phyloP scores from a whole-genome alignment of 148 eudicot genomes.

The Rhododendron mucronatum region DNA sequence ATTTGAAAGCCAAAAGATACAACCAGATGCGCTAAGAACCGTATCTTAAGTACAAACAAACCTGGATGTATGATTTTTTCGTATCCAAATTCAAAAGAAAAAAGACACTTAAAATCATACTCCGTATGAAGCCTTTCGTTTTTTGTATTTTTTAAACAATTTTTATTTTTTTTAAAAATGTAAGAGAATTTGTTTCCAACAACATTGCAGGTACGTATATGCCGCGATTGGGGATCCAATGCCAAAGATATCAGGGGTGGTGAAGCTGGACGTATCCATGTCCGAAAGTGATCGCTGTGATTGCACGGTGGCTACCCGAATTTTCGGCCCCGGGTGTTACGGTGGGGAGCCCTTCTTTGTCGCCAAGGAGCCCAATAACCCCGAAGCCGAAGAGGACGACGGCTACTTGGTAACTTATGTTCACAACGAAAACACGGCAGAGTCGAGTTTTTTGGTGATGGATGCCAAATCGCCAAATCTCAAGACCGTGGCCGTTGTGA shows the following conservation, averaged over 20 bases:
- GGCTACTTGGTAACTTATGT: constrained; percentile 53
- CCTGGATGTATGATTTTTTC: too few species aligned
- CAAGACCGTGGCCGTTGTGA: constrained; percentile 46
- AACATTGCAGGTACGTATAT: constrained; percentile 38
- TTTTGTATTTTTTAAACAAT: not conserved
- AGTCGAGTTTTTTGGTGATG: constrained; percentile 60
- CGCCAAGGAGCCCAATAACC: constrained; percentile 41
- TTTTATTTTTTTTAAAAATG: not conserved
- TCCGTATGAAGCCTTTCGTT: not conserved
- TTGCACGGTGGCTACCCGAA: constrained; percentile 40
- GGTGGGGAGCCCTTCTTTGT: constrained; percentile 82
- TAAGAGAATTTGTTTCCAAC: not conserved
- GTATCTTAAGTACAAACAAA: too few species aligned
- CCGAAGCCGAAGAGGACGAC: constrained; percentile 58
- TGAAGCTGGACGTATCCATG: constrained; percentile 52
- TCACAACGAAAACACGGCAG: constrained; percentile 45
- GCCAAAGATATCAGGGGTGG: constrained; percentile 54
- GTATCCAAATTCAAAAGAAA: too few species aligned
- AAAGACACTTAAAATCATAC: not conserved
- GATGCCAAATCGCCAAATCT: constrained; percentile 61
- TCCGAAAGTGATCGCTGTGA: constrained; percentile 28
- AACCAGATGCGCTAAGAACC: too few species aligned
- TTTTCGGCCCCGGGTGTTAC: constrained; percentile 40
- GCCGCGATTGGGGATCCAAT: constrained; percentile 42
- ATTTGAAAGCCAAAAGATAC: too few species aligned